These are phyloP conservation scores for Durio zibethinus DNA, from an alignment of 345 rosid genomes.

Conservation along the genomic window DNA sequence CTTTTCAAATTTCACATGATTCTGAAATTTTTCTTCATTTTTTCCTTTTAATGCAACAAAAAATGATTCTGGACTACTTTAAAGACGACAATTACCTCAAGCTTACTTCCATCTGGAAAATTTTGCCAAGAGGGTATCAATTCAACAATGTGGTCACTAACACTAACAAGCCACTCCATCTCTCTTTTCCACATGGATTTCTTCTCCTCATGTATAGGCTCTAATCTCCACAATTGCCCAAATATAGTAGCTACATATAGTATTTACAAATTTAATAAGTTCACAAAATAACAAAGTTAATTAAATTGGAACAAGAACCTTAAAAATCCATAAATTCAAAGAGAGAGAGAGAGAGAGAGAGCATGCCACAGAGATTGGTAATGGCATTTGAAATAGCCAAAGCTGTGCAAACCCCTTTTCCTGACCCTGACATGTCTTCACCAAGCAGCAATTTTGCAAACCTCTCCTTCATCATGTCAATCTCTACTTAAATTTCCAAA, in stretches of 20 bases:
- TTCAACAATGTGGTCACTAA: slow-evolving; percentile 89
- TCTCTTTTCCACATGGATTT: slow-evolving; percentile 93
- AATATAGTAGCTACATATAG: slow-evolving; percentile 61
- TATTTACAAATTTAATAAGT: background rate
- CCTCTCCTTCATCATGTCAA: slow-evolving; percentile 94
- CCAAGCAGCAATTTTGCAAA: slow-evolving; percentile 92
- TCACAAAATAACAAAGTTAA: background rate
- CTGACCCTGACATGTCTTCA: slow-evolving; percentile 98
- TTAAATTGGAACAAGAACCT: background rate
- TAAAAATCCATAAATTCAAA: background rate
- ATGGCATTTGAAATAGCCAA: slow-evolving; percentile 90
- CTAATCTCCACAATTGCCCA: slow-evolving; percentile 95
- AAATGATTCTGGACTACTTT: background rate
- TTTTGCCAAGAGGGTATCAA: slow-evolving; percentile 90
- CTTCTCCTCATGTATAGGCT: slow-evolving; percentile 67
- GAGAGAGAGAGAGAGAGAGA: background rate
- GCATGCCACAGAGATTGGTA: slow-evolving; percentile 89
- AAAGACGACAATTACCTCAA: slow-evolving; percentile 61
- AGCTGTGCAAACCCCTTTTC: slow-evolving; percentile 88
- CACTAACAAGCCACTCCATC: slow-evolving; percentile 76
- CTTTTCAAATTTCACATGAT: background rate
- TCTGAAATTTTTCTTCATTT: background rate
- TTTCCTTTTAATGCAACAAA: background rate
- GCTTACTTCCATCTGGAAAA: slow-evolving; percentile 81
- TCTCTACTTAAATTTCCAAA: slow-evolving; percentile 35